Evolutionary conservation across 2,329 filamentous ascomycete genomes (phyloP).

Genomic region (Esteya vermicola): DNA sequence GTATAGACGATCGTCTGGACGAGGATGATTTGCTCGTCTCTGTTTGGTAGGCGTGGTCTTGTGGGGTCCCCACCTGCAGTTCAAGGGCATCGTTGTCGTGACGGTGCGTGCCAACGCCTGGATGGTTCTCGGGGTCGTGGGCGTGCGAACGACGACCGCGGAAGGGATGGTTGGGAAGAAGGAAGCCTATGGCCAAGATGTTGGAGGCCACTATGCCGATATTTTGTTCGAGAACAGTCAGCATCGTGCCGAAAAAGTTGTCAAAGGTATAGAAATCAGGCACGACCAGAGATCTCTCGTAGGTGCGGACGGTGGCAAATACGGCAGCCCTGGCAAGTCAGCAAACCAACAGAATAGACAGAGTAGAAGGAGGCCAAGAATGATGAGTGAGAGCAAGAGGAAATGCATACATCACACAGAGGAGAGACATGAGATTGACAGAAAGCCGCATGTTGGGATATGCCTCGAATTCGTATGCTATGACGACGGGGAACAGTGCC

Average conservation of each 20-base stretch:
- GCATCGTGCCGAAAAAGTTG: conserved; percentile 17
- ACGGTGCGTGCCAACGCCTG: too few species aligned
- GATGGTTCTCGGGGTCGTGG: not conserved
- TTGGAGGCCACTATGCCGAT: conserved; percentile 22
- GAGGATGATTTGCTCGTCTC: too few species aligned
- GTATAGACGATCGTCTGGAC: too few species aligned
- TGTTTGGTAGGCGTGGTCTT: too few species aligned
- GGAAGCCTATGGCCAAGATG: conserved; percentile 19
- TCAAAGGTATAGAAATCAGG: conserved; percentile 16
- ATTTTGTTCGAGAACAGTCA: conserved; percentile 22
- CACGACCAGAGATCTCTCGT: conserved; percentile 17
- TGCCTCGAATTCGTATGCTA: conserved; percentile 16
- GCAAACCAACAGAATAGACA: too few species aligned
- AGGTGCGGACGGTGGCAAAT: conserved; percentile 19
- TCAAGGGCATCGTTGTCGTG: too few species aligned
- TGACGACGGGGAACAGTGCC: conserved; percentile 18
- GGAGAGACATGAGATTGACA: conserved; percentile 16
- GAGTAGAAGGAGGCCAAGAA: too few species aligned
- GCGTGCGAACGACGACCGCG: too few species aligned
- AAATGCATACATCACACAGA: conserved; percentile 11
- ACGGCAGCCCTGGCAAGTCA: conserved; percentile 19
- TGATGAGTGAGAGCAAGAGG: too few species aligned
- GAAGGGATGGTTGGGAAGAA: conserved; percentile 16
- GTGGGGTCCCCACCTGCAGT: too few species aligned
- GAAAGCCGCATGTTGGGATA: conserved; percentile 13